phyloP scores from a whole-genome alignment of 495 filamentous ascomycete genomes.

The Neurospora tetrasperma region DNA sequence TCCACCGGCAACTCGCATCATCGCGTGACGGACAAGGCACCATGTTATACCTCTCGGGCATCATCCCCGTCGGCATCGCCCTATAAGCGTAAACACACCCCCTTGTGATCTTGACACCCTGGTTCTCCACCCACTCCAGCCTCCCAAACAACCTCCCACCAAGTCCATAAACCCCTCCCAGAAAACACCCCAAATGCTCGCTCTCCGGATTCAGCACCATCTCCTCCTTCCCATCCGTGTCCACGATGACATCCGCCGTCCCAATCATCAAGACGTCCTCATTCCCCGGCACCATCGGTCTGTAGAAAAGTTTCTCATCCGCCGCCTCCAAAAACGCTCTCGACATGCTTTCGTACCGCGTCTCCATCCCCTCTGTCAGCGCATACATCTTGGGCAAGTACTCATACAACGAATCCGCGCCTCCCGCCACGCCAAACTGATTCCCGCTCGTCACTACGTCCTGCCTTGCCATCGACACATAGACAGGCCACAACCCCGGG shows the following conservation, averaged over 20 bases:
- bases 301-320: conserved; percentile 60
- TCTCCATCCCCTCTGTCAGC: conserved; percentile 64
- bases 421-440: conserved; percentile 59
- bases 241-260: conserved; percentile 19
- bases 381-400: conserved; percentile 67
- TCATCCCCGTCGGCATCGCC: conserved; percentile 66
- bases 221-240: conserved; percentile 14
- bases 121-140: conserved; percentile 52
- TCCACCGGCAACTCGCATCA: conserved; percentile 53
- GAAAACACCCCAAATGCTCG: conserved; percentile 57
- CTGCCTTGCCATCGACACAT: conserved; percentile 48
- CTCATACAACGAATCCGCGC: conserved; percentile 80
- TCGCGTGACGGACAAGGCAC: conserved; percentile 51
- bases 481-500: conserved; percentile 76
- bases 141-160: conserved; percentile 64
- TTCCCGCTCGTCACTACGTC: conserved; percentile 27
- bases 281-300: conserved; percentile 62
- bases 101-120: conserved; percentile 62
- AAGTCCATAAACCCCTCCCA: conserved; percentile 75
- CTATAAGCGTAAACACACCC: conserved; percentile 85
- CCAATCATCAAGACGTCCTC: conserved; percentile 62
- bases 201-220: conserved; percentile 23
- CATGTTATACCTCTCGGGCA: conserved; percentile 64
- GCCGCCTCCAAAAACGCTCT: conserved; percentile 53
- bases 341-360: conserved; percentile 72